Conservation (phyloP, 345 rosid species). For the Camelina sativa region DNA sequence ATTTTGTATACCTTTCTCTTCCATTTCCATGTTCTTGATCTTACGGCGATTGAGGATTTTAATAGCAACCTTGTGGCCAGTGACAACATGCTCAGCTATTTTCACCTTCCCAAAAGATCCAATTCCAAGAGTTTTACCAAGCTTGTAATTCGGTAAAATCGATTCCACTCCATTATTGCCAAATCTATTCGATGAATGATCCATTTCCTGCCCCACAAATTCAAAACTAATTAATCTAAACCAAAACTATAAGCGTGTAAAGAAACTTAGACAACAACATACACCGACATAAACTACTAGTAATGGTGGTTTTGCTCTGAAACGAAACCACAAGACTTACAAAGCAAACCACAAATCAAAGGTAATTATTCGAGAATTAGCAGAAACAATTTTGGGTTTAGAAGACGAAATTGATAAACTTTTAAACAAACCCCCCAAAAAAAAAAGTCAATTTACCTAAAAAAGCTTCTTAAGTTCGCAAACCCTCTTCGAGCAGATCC, state of each 20-base stretch:
- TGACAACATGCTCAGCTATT: constrained; percentile 81
- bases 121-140: constrained; percentile 86
- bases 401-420: constrained; percentile 12
- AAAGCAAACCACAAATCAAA: constrained; percentile 11
- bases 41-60: constrained; percentile 91
- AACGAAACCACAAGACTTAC: not conserved
- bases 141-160: constrained; percentile 68
- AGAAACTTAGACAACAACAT: not conserved
- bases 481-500: constrained; percentile 33
- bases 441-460: constrained; percentile 25
- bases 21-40: constrained; percentile 82
- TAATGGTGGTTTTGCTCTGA: constrained; percentile 1
- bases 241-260: not conserved
- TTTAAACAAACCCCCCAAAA: not conserved
- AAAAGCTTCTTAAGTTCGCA: not conserved
- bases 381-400: not conserved
- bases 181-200: constrained; percentile 58
- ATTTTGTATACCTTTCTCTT: constrained; percentile 73
- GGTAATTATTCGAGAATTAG: not conserved
- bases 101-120: constrained; percentile 97
- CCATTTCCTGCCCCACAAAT: constrained; percentile 50
- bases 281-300: not conserved
- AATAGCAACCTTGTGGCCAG: constrained; percentile 91
- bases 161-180: constrained; percentile 57
- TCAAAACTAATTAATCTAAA: constrained; percentile 7